phyloP scores from a whole-genome alignment of 2,329 filamentous ascomycete species.

The Ophiostoma tasmaniense region DNA sequence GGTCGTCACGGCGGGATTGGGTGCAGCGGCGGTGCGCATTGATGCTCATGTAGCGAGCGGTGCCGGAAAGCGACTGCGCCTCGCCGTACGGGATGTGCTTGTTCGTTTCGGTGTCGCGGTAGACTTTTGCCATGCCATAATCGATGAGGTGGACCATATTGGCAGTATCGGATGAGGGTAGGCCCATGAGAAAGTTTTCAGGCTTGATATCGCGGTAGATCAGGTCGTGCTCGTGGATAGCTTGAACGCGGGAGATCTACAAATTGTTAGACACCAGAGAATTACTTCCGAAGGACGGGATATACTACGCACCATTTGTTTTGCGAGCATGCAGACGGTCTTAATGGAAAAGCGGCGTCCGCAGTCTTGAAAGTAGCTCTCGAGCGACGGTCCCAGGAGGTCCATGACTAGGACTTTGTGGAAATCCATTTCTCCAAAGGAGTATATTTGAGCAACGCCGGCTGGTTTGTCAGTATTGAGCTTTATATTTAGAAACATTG shows the following conservation, averaged over 20 bases:
- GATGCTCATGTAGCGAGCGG: slow-evolving; percentile 98
- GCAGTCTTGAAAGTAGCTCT: slow-evolving; percentile 15
- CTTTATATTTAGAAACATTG: too few relatives aligned
- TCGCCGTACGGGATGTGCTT: slow-evolving; percentile 97
- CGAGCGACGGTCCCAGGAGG: slow-evolving; percentile 19
- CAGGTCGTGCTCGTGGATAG: slow-evolving; percentile 94
- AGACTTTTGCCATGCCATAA: slow-evolving; percentile 99
- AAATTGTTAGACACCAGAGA: neutral
- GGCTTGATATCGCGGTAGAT: slow-evolving; percentile 99
- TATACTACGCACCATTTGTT: slow-evolving; percentile 22
- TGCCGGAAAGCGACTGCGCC: slow-evolving; percentile 91
- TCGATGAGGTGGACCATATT: slow-evolving; percentile 98
- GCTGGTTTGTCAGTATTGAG: slow-evolving; percentile 1
- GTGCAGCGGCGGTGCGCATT: slow-evolving; percentile 95
- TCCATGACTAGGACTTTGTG: slow-evolving; percentile 22
- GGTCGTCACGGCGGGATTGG: slow-evolving; percentile 89
- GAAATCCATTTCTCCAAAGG: slow-evolving; percentile 20
- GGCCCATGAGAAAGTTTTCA: slow-evolving; percentile 95
- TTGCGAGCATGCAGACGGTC: slow-evolving; percentile 20
- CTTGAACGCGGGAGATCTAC: slow-evolving; percentile 78
- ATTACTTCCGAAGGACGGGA: too few relatives aligned
- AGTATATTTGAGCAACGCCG: slow-evolving; percentile 19
- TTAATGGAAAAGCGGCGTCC: slow-evolving; percentile 17
- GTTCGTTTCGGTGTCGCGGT: slow-evolving; percentile 95
- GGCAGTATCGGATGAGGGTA: slow-evolving; percentile 77